phyloP scores from a whole-genome alignment of 1,284 basidiomycete species.

The Amylostereum areolatum region DNA sequence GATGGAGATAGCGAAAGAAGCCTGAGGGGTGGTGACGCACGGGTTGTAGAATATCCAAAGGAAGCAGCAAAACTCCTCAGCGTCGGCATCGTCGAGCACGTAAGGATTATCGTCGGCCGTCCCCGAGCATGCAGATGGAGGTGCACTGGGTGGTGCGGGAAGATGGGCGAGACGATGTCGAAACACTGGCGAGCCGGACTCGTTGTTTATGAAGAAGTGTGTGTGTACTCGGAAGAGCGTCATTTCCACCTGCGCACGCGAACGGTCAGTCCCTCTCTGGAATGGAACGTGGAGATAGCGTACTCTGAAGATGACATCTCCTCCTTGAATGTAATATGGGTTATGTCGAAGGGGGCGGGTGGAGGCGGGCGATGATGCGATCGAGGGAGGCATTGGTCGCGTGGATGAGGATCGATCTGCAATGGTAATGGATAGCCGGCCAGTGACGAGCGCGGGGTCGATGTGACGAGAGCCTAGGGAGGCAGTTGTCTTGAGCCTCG shows the following conservation, averaged over 20 bases:
- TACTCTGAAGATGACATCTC: neutral
- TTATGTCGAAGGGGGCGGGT: constrained; percentile 13
- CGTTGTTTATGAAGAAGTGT: constrained; percentile 64
- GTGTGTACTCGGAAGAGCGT: constrained; percentile 51
- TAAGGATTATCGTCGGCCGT: constrained; percentile 46
- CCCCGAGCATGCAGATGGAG: no score
- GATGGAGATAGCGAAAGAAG: neutral
- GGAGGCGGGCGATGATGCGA: no score
- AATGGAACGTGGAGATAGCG: constrained; percentile 12
- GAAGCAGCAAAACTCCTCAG: constrained; percentile 49
- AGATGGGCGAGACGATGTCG: constrained; percentile 36
- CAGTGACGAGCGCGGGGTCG: no score
- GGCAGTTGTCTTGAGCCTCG: no score
- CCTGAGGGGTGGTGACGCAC: constrained; percentile 28
- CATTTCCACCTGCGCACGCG: constrained; percentile 34
- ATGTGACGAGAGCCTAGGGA: no score
- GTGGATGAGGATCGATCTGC: no score
- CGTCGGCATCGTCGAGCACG: constrained; percentile 39
- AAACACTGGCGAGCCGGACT: constrained; percentile 48
- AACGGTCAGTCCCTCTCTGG: neutral
- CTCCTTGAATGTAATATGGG: neutral
- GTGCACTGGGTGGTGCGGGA: no score
- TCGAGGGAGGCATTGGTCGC: no score
- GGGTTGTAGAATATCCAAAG: constrained; percentile 69
- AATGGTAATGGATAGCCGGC: no score